Evolutionary conservation across 495 filamentous ascomycete species (phyloP), one percentile per base, ranked within the genome.

Genomic region (Xylaria scruposa): DNA sequence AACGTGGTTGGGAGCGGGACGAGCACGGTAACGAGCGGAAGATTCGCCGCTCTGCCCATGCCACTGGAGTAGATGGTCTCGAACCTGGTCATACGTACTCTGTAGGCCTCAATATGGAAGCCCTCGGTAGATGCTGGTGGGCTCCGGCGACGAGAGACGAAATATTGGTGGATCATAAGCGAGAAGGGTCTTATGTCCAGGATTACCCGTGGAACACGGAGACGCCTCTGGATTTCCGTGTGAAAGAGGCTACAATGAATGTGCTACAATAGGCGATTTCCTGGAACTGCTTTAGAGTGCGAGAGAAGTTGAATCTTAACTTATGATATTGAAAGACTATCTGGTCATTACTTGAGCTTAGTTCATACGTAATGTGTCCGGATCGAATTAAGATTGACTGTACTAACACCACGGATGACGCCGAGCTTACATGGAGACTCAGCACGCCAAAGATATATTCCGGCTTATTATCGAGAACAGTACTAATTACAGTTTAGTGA

Each of bases 21-120:
- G 36, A 46, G n/a, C n/a, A 63, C 12, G 60, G 36, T n/a, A 63
- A 63, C 21, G 60, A 63, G n/a, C 33, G n/a, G 38, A 63, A 42
- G 3, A 63, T 42, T 46, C 60, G 60, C 21, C 36, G 60, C 38
- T 63, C 33, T 4, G 17, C 10, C 7, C 17, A 63, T 46, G 60
- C 38, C 7, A 63, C 36, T 6, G 60, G 60, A 26, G 60, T 63
- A 44, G 60, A 63, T 8, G 38, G 60, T 3, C 38, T 63, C 15
- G n/a, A 63, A 26, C 60, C 60, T 24, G 60, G 60, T 4, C 60
- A 63, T 44, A 63, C 60, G 5, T 63, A 63, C 38, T 63, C 60
- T 46, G 38, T 63, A 42, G 60, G n/a, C 3, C 33, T 63, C 5
- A 24, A 40, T n/a, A 24, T 42, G 33, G 33, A 40, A 4, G 36